Evolutionary conservation across 1,139 yeast genomes (phyloP).

Genomic region (Suhomyces panamericanus): DNA sequence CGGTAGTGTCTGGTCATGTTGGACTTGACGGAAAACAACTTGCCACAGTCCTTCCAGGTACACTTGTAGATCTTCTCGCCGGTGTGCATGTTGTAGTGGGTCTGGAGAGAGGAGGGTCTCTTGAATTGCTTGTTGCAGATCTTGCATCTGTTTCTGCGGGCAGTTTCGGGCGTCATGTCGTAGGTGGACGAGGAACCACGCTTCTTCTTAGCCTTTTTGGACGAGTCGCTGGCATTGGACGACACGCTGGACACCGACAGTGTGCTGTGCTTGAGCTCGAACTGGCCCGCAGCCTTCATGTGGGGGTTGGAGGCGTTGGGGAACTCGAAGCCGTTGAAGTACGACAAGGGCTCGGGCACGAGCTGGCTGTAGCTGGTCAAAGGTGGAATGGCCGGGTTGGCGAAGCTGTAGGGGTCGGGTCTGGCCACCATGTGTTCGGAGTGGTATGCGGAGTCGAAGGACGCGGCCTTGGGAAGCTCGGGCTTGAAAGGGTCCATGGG

Average conservation of each 20-base stretch:
- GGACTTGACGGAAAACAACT: conserved; percentile 73
- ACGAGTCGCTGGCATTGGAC: not conserved
- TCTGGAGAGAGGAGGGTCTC: conserved; percentile 76
- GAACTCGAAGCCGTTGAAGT: conserved; percentile 1
- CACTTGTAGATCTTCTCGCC: conserved; percentile 83
- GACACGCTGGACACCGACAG: conserved; percentile 3
- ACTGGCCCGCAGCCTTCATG: conserved; percentile 1
- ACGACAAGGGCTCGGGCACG: conserved; percentile 1
- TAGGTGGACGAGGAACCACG: conserved; percentile 22
- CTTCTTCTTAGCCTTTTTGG: conserved; percentile 13
- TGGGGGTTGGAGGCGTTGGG: not conserved
- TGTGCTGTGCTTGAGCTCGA: conserved; percentile 1
- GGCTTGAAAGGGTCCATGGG: conserved; percentile 2
- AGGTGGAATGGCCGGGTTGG: conserved; percentile 8
- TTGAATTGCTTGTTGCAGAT: conserved; percentile 78
- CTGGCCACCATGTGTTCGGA: not conserved
- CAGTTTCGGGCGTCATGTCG: conserved; percentile 37
- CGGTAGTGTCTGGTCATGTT: conserved; percentile 79
- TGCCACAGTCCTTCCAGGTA: conserved; percentile 64
- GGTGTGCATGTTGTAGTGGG: conserved; percentile 82
- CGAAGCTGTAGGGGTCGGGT: conserved; percentile 10
- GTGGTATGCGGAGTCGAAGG: conserved; percentile 2
- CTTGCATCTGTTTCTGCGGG: conserved; percentile 50
- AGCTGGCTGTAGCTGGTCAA: conserved; percentile 4
- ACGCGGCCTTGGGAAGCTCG: conserved; percentile 2